A percentile compares a stretch with the other conserved stretches of the same genome.
These are phyloP conservation scores for Cladophialophora immunda DNA, from an alignment of 2,329 filamentous ascomycete genomes.

Conservation along the genomic window DNA sequence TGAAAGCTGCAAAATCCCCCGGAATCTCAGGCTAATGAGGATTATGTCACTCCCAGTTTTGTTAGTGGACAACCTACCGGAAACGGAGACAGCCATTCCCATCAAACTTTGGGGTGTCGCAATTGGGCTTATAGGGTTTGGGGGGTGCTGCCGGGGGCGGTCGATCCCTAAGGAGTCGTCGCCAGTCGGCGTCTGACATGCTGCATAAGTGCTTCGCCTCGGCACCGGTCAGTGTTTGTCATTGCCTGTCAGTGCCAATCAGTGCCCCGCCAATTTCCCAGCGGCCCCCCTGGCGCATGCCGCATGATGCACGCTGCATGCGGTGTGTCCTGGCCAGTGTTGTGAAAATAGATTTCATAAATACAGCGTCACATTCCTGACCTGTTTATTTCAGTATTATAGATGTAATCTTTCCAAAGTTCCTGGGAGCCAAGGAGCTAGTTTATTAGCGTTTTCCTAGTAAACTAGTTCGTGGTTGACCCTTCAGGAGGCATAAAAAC, in stretches of 20 bases:
- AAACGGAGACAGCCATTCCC: slow-evolving; percentile 5
- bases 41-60: not conserved
- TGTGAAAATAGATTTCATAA: no score
- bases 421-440: no score
- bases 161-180: not conserved
- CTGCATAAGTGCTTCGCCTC: not conserved
- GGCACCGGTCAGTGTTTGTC: not conserved
- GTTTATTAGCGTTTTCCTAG: no score
- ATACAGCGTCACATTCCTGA: no score
- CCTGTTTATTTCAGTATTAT: no score
- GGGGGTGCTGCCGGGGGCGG: not conserved
- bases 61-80: not conserved
- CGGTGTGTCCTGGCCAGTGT: no score
- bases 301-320: not conserved
- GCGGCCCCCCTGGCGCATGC: not conserved
- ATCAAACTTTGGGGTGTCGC: not conserved
- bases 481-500: no score
- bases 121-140: not conserved
- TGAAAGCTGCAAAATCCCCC: not conserved
- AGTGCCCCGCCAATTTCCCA: slow-evolving; percentile 1
- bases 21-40: not conserved
- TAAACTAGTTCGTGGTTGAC: no score
- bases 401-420: no score
- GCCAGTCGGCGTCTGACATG: slow-evolving; percentile 1
- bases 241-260: not conserved